phyloP scores from a whole-genome alignment of 306 rosid genomes.

The Castanea crenata region DNA sequence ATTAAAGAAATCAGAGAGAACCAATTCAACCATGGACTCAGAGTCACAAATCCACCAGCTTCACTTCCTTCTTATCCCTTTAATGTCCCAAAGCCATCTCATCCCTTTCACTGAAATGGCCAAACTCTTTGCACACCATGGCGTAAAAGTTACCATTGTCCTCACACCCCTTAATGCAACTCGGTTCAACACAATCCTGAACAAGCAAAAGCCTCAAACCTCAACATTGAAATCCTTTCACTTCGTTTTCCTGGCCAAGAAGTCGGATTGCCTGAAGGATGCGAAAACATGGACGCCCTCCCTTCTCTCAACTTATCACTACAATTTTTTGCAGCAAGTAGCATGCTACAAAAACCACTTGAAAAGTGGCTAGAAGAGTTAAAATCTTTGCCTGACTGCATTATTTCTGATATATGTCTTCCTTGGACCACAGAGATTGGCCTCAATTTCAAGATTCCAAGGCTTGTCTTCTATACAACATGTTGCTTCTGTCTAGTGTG shows the following conservation, averaged over 20 bases:
- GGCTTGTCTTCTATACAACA: slow-evolving; percentile 15
- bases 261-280: slow-evolving; percentile 22
- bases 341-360: no score
- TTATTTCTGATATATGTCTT: slow-evolving; percentile 18
- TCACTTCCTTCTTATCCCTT: neutral
- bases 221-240: neutral
- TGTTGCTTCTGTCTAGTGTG: slow-evolving; percentile 18
- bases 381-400: slow-evolving; percentile 15
- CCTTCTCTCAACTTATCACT: neutral
- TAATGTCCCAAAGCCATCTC: slow-evolving; percentile 12
- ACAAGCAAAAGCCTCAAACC: neutral
- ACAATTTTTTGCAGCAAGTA: slow-evolving; percentile 7
- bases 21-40: neutral
- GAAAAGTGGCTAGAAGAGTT: neutral
- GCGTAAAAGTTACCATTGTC: neutral
- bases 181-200: neutral
- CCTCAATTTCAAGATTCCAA: slow-evolving; percentile 23
- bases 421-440: slow-evolving; percentile 14
- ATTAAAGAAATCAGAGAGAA: no score
- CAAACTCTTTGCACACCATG: neutral
- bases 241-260: slow-evolving; percentile 14
- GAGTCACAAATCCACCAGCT: neutral
- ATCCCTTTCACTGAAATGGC: slow-evolving; percentile 5
- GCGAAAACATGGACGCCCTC: slow-evolving; percentile 18
- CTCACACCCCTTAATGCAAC: neutral